These are phyloP conservation scores for Phtheirospermum japonicum DNA, from an alignment of 257 asterid genomes.

Conservation along the genomic window DNA sequence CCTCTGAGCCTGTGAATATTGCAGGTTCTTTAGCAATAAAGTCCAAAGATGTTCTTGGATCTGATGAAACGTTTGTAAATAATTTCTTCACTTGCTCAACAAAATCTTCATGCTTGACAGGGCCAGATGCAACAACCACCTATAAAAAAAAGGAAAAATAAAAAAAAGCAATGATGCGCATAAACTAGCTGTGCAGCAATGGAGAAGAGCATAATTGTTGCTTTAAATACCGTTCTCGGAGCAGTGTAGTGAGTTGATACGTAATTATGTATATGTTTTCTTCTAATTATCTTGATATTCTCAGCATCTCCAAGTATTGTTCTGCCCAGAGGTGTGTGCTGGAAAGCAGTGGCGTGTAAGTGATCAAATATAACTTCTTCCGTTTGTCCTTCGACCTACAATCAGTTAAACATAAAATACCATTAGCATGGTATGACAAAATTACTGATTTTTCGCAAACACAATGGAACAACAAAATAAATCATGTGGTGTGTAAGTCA, in stretches of 20 bases:
- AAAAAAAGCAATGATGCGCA: slow-evolving; percentile 4
- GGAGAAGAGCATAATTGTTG: slow-evolving; percentile 4
- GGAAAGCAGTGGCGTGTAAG: slow-evolving; percentile 90
- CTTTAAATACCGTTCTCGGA: slow-evolving; percentile 66
- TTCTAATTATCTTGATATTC: slow-evolving; percentile 58
- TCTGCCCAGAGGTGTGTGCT: slow-evolving; percentile 77
- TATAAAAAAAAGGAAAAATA: slow-evolving; percentile 26
- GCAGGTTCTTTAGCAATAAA: slow-evolving; percentile 73
- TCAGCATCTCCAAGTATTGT: slow-evolving; percentile 88
- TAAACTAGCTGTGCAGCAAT: too few relatives aligned
- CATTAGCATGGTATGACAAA: background rate
- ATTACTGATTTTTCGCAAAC: background rate
- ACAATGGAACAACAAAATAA: too few relatives aligned
- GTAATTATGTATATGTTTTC: slow-evolving; percentile 51
- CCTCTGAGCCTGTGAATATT: slow-evolving; percentile 90
- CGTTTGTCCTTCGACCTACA: slow-evolving; percentile 76
- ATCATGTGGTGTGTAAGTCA: too few relatives aligned
- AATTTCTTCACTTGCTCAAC: slow-evolving; percentile 65
- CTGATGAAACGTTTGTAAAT: slow-evolving; percentile 61
- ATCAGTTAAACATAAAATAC: slow-evolving; percentile 17
- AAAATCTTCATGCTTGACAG: slow-evolving; percentile 82
- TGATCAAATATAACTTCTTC: slow-evolving; percentile 93
- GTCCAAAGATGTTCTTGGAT: slow-evolving; percentile 56
- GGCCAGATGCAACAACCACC: slow-evolving; percentile 84
- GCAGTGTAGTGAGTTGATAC: slow-evolving; percentile 75